Percentiles rank a stretch among this genome's conserved stretches.
Evolutionary conservation across 2,329 filamentous ascomycete genomes (phyloP).

Genomic region (Clarireedia homoeocarpa): DNA sequence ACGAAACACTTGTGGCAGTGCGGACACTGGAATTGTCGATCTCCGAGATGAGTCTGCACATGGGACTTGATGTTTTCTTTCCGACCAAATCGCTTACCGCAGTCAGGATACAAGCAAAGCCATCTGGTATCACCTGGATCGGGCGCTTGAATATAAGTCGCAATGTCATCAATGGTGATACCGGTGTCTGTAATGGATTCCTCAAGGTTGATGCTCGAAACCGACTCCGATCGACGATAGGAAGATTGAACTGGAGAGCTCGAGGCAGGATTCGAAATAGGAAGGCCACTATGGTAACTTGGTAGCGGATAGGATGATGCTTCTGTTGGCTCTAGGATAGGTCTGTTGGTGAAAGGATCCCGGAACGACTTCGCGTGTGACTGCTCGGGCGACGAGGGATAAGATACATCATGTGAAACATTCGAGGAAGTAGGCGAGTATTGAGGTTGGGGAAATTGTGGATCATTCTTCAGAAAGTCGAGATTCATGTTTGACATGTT

Average conservation of each 20-base stretch:
- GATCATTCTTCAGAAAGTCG: constrained; percentile 34
- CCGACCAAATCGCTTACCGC: constrained; percentile 85
- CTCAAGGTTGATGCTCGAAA: constrained; percentile 54
- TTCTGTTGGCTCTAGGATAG: constrained; percentile 30
- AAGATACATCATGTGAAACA: constrained; percentile 41
- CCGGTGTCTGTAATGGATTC: constrained; percentile 69
- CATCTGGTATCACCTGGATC: constrained; percentile 70
- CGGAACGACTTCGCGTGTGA: constrained; percentile 38
- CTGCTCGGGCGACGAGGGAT: constrained; percentile 43
- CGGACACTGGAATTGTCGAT: constrained; percentile 90
- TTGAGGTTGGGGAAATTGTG: constrained; percentile 16
- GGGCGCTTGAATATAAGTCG: constrained; percentile 64
- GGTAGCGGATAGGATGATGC: constrained; percentile 17
- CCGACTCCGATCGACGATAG: constrained; percentile 51
- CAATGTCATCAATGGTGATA: constrained; percentile 78
- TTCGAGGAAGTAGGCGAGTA: constrained; percentile 24
- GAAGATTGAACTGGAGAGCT: constrained; percentile 24
- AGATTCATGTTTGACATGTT: constrained; percentile 40
- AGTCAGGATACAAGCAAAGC: constrained; percentile 69
- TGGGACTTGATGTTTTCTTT: constrained; percentile 99
- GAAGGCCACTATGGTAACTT: constrained; percentile 11
- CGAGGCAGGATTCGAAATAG: constrained; percentile 11
- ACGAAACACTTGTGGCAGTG: constrained; percentile 95
- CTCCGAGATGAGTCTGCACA: constrained; percentile 94
- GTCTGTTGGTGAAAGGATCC: constrained; percentile 37